Evolutionary conservation across 1,284 basidiomycete species (phyloP).

Genomic region (Tilletiopsis washingtonensis): DNA sequence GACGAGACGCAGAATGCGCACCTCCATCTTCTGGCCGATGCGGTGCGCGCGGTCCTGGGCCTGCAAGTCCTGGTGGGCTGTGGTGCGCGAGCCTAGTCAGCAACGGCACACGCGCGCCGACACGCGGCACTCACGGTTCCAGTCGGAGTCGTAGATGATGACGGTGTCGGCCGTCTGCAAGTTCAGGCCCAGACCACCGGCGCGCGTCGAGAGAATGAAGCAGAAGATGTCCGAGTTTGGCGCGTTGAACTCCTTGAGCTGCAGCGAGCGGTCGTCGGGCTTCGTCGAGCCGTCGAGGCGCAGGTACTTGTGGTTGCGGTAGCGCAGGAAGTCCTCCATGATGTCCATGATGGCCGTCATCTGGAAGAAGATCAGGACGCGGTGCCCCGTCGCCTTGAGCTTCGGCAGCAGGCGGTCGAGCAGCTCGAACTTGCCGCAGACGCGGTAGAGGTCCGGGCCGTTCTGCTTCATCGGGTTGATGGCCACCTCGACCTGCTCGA

Average conservation of each 20-base stretch:
- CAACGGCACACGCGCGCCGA: no score
- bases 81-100: no score
- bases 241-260: constrained; percentile 86
- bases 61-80: constrained; percentile 77
- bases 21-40: constrained; percentile 98
- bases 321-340: constrained; percentile 94
- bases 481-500: constrained; percentile 87
- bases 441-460: constrained; percentile 71
- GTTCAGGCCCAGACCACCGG: constrained; percentile 94
- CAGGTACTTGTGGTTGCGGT: constrained; percentile 80
- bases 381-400: constrained; percentile 83
- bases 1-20: constrained; percentile 91
- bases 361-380: constrained; percentile 98
- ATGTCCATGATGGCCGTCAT: constrained; percentile 99
- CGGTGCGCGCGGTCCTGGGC: constrained; percentile 77
- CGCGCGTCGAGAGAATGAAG: constrained; percentile 78
- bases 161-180: constrained; percentile 98
- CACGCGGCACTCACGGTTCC: no score
- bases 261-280: constrained; percentile 87
- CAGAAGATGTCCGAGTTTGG: constrained; percentile 81
- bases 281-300: constrained; percentile 96
- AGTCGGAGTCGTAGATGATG: constrained; percentile 69
- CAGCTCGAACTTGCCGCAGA: constrained; percentile 92
- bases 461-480: constrained; percentile 73
- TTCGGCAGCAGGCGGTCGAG: constrained; percentile 88